These are phyloP conservation scores for Perkinsus olseni DNA, from an alignment of 169 alveolate species.

Conservation along the genomic window DNA sequence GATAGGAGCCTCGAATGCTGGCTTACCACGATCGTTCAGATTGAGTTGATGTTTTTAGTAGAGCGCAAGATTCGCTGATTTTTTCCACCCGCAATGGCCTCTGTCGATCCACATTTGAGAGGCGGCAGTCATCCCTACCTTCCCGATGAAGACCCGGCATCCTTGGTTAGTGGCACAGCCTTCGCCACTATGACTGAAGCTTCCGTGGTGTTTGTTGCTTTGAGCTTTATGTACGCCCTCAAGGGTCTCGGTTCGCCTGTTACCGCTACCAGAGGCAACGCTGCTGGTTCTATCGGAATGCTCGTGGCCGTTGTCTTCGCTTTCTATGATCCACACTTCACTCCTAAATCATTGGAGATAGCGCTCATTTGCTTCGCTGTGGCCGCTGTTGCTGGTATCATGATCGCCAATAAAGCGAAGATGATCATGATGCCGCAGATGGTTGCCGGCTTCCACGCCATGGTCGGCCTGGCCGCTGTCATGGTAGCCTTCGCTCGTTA, in stretches of 20 bases:
- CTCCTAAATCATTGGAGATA: conserved; percentile 20
- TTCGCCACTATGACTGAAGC: background rate
- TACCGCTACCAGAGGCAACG: conserved; percentile 27
- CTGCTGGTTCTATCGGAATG: conserved; percentile 29
- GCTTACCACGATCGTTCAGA: no score
- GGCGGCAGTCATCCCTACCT: background rate
- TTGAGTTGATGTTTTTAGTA: background rate
- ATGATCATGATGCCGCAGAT: conserved; percentile 76
- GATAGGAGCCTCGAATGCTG: no score
- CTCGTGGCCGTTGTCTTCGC: conserved; percentile 19
- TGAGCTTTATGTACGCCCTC: conserved; percentile 23
- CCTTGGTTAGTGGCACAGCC: background rate
- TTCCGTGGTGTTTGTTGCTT: conserved; percentile 15
- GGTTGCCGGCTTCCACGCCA: conserved; percentile 87
- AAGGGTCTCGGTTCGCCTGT: conserved; percentile 22
- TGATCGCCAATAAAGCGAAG: conserved; percentile 52
- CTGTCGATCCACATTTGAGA: background rate
- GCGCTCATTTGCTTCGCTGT: conserved; percentile 28
- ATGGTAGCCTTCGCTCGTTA: conserved; percentile 61
- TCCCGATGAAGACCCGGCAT: background rate
- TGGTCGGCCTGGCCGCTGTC: conserved; percentile 91
- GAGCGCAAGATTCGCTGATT: background rate
- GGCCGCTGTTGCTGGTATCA: conserved; percentile 34
- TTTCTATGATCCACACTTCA: conserved; percentile 23
- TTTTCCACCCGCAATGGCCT: background rate